phyloP scores from a whole-genome alignment of 257 asterid genomes.

The Cordia subcordata region DNA sequence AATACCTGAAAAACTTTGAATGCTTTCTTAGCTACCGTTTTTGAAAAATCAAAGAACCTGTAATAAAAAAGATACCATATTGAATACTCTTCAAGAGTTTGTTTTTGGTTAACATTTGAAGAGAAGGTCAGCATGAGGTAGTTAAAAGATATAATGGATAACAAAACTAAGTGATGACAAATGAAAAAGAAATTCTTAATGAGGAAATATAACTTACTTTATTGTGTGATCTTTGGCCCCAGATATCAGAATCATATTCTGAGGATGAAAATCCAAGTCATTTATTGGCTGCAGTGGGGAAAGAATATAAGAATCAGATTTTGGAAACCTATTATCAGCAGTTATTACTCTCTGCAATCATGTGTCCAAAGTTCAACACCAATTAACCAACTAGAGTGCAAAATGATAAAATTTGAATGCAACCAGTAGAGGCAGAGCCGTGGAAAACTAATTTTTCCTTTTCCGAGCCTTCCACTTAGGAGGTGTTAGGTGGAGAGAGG shows the following conservation, averaged over 20 bases:
- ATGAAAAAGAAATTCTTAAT: not conserved
- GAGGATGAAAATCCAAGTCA: conserved; percentile 95
- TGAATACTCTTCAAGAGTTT: conserved; percentile 1
- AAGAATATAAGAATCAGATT: too few species aligned
- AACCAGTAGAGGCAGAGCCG: too few species aligned
- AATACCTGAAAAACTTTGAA: conserved; percentile 75
- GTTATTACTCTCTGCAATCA: too few species aligned
- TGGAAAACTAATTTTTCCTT: too few species aligned
- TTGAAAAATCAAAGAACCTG: conserved; percentile 91
- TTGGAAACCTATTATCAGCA: too few species aligned
- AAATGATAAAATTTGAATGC: too few species aligned
- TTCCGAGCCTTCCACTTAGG: too few species aligned
- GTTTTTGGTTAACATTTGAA: not conserved
- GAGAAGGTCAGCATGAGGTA: conserved; percentile 11
- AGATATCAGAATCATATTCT: conserved; percentile 62
- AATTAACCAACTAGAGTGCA: too few species aligned
- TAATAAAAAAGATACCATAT: conserved; percentile 13
- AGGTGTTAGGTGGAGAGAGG: too few species aligned
- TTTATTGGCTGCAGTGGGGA: conserved; percentile 64
- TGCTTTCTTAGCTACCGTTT: conserved; percentile 69
- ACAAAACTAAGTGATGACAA: too few species aligned
- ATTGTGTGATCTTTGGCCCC: conserved; percentile 91
- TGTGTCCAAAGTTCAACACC: too few species aligned
- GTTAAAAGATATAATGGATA: not conserved
- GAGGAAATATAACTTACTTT: conserved; percentile 43